These are phyloP conservation scores for Canavalia ensiformis DNA, from an alignment of 306 rosid species.

Conservation along the genomic window DNA sequence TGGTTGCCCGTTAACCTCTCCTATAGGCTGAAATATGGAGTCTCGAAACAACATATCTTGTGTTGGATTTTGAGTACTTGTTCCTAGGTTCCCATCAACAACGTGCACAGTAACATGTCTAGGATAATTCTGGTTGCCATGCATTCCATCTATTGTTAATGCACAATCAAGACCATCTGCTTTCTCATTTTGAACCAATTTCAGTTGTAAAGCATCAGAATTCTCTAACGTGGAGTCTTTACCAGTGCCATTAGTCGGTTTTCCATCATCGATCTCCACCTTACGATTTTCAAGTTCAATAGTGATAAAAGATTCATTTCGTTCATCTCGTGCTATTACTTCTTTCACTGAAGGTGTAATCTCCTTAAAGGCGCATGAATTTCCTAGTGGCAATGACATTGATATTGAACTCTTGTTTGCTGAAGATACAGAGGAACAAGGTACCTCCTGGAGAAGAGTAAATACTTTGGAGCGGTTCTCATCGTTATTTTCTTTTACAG, in stretches of 20 bases:
- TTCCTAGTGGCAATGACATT: slow-evolving; percentile 52
- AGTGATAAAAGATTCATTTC: slow-evolving; percentile 60
- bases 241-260: slow-evolving; percentile 60
- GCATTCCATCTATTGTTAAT: slow-evolving; percentile 71
- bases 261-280: slow-evolving; percentile 61
- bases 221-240: slow-evolving; percentile 58
- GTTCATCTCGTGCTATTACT: slow-evolving; percentile 56
- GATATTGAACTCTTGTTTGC: slow-evolving; percentile 62
- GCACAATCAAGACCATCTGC: slow-evolving; percentile 62
- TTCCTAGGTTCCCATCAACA: slow-evolving; percentile 79
- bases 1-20: slow-evolving; percentile 62
- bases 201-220: slow-evolving; percentile 55
- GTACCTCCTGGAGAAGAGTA: slow-evolving; percentile 66
- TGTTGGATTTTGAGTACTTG: slow-evolving; percentile 60
- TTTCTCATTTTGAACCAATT: slow-evolving; percentile 63
- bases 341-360: slow-evolving; percentile 71
- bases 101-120: slow-evolving; percentile 92
- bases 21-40: slow-evolving; percentile 65
- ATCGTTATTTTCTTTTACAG: slow-evolving; percentile 63
- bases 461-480: slow-evolving; percentile 62
- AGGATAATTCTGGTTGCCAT: slow-evolving; percentile 77
- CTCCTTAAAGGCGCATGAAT: slow-evolving; percentile 61
- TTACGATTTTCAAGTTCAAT: slow-evolving; percentile 62
- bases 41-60: slow-evolving; percentile 64
- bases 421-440: slow-evolving; percentile 69